Base-by-base conservation (phyloP, 2,329 filamentous ascomycete species). In the Decorospora gaudefroyi region DNA sequence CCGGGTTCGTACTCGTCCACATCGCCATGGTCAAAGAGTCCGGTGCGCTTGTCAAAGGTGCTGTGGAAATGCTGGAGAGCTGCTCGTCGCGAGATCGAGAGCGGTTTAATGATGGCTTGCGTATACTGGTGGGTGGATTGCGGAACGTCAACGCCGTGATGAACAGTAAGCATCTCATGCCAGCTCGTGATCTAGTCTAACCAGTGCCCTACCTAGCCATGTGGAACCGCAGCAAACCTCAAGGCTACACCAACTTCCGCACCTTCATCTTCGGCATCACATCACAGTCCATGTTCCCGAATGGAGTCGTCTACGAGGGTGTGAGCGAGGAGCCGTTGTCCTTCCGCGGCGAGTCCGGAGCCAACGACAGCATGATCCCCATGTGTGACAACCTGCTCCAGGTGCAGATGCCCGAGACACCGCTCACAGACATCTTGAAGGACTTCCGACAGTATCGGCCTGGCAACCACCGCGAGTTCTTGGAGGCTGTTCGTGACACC, bases 261-360 rank as follows among this genome's bases (percentile, higher is more conserved):
- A 95, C 92, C 8, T 96, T 96, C 76, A 96, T 96, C 74, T 96
- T 96, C 65, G 92, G 92, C 59, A 96, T 96, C 72, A 95, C 90
- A 1, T 87, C 83, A 33, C 91, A 96, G 72, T 86, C 84, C 62
- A 96, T 96, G 90, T 96, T 96, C 72, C 91, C 91, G 6, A 77
- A 91, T 52, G 92, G 92, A 6, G 92, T 96, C 6, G 73, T 95
- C 32, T 96, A 96, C 69, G 87, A 95, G 68, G 90, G 90, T 6
- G 81, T 92, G 49, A 85, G 85, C 54, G 83, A 86, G 47, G 76
- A 87, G 65, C 86, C 88, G 3, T 74, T 90, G 68, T 85, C 81
- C 42, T 96, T 96, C 80, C 85, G 92, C 21, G 92, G 92, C 57
- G 92, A 96, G 74, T 90, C 85, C 35, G 92, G 92, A 29, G 92